These are phyloP conservation scores for Calonectria naviculata DNA, from an alignment of 2,329 filamentous ascomycete genomes.

Conservation along the genomic window DNA sequence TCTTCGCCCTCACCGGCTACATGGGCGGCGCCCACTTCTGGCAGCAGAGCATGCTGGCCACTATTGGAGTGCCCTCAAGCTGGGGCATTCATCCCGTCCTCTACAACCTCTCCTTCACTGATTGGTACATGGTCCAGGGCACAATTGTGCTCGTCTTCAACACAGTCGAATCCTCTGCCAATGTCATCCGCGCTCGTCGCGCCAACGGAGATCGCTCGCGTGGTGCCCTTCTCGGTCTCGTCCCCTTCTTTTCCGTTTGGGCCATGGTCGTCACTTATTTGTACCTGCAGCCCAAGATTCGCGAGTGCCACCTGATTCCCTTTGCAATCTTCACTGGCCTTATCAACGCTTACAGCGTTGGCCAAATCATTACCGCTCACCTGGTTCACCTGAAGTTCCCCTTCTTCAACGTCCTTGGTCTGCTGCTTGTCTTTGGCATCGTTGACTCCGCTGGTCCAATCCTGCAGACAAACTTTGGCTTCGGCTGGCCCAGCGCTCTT, in stretches of 20 bases:
- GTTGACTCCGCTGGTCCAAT: conserved; percentile 82
- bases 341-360: conserved; percentile 94
- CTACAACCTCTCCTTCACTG: conserved; percentile 86
- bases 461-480: conserved; percentile 67
- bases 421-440: conserved; percentile 83
- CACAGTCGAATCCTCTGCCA: conserved; percentile 80
- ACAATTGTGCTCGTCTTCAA: conserved; percentile 85
- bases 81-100: conserved; percentile 74
- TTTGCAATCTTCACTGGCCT: conserved; percentile 91
- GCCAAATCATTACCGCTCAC: conserved; percentile 95
- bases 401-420: conserved; percentile 85
- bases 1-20: conserved; percentile 87
- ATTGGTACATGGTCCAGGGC: conserved; percentile 94
- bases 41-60: conserved; percentile 83
- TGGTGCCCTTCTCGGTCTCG: conserved; percentile 82
- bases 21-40: conserved; percentile 93
- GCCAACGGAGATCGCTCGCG: conserved; percentile 78
- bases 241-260: conserved; percentile 87
- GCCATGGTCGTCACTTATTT: conserved; percentile 81
- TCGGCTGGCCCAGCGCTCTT: conserved; percentile 81
- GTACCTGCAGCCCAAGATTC: conserved; percentile 84
- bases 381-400: conserved; percentile 90
- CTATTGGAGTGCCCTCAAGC: conserved; percentile 74
- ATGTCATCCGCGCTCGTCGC: conserved; percentile 86
- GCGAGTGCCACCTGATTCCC: conserved; percentile 85